Evolutionary conservation across 2,329 filamentous ascomycete genomes (phyloP), one percentile per base, ranked within the genome.

Genomic region (Cladosporium oxysporum): DNA sequence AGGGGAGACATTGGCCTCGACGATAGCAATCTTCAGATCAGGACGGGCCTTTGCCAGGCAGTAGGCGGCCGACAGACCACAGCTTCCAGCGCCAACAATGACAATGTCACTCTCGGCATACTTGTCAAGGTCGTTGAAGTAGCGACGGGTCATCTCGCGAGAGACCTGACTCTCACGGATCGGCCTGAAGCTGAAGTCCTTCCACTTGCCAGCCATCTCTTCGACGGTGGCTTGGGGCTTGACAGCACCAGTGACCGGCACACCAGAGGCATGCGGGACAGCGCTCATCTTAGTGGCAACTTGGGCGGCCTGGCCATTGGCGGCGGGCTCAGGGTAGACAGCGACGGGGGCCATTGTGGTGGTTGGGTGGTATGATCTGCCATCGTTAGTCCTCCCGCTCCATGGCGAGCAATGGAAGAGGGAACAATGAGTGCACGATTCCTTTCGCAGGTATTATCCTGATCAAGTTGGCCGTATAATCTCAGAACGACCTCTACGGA

Each of bases 401-500:
- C 70, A 71, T 64, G 67, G 70, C 72, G 60, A 63, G 61, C 61
- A 47, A 47, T 31, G 61, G 61, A 78, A 81, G 70, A 80, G 82
- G 83, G 67, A 65, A 72, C 72, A 71, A 74, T 70, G 82, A 86
- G 86, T 91, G 92, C 61, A 96, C 96, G 92, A 95, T 76, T 96
- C 61, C 90, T 93, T 96, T 93, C 93, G 93, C 93, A 93, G 91
- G 92, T 92, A 95, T 95, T 94, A 94, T 93, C 92, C 91, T 74
- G 91, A 93, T 94, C 91, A 94, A 94, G 91, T 94, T 92, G 84
- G 90, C 92, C 91, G 91, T 95, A 90, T 95, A 88, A 88, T 95
- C 91, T 94, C 90, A 92, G 87, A 84, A 82, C 82, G 23, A 63
- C 61, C 61, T 57, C 61, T 63, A 53, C 35, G 33, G 61, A 55